These are phyloP conservation scores for Didymella exigua DNA, from an alignment of 2,329 filamentous ascomycete species.

Conservation along the genomic window DNA sequence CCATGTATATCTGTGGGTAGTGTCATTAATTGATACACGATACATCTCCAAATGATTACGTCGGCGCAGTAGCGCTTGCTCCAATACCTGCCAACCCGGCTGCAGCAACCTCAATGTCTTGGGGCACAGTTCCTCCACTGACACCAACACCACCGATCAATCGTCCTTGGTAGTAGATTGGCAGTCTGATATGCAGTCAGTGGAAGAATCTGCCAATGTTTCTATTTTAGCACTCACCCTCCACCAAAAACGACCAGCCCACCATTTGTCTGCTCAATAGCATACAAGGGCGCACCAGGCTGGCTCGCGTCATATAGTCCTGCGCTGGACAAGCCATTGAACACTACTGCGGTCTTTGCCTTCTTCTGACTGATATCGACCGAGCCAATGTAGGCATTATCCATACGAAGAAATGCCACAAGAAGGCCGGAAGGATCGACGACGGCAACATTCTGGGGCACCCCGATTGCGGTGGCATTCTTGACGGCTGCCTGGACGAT, in stretches of 20 bases:
- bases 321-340: conserved; percentile 31
- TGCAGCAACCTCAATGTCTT: conserved; percentile 34
- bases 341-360: conserved; percentile 35
- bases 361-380: conserved; percentile 40
- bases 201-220: neutral
- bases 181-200: conserved; percentile 23
- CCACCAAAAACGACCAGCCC: conserved; percentile 39
- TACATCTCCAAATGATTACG: neutral
- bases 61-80: conserved; percentile 4
- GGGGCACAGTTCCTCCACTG: conserved; percentile 34
- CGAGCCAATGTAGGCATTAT: conserved; percentile 36
- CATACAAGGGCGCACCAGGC: conserved; percentile 28
- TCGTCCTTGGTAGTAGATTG: conserved; percentile 30
- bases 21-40: no score
- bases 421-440: conserved; percentile 37
- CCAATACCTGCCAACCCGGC: conserved; percentile 10
- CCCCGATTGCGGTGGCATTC: conserved; percentile 31
- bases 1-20: no score
- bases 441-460: conserved; percentile 39
- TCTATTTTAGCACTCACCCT: conserved; percentile 15
- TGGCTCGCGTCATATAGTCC: conserved; percentile 22
- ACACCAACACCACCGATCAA: conserved; percentile 40
- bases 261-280: conserved; percentile 35
- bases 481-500: conserved; percentile 27
- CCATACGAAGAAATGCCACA: conserved; percentile 38